Conservation (phyloP, 2,329 filamentous ascomycete species). For the Chrysoporthe deuterocubensis region DNA sequence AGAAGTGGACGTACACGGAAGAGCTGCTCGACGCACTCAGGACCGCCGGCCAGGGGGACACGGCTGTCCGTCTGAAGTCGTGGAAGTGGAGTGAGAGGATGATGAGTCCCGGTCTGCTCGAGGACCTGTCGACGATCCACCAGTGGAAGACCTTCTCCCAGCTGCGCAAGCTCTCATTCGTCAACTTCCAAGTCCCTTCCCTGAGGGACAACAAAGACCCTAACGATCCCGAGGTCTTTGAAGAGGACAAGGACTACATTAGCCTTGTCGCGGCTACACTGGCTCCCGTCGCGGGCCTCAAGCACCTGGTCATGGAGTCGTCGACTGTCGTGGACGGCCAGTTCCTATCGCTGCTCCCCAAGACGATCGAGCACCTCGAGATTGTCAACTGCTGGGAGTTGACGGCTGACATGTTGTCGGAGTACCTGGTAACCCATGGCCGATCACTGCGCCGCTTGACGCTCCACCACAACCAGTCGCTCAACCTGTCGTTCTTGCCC, state of each 20-base stretch:
- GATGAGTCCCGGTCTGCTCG: slow-evolving; percentile 49
- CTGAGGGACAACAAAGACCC: slow-evolving; percentile 43
- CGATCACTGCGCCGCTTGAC: slow-evolving; percentile 67
- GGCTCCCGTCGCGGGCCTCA: slow-evolving; percentile 62
- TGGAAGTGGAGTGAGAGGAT: slow-evolving; percentile 67
- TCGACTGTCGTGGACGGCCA: slow-evolving; percentile 72
- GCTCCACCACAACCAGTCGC: slow-evolving; percentile 77
- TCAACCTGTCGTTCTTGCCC: slow-evolving; percentile 76
- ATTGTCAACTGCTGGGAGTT: slow-evolving; percentile 81
- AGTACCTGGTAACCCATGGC: slow-evolving; percentile 71
- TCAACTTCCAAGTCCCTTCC: slow-evolving; percentile 65
- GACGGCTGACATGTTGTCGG: slow-evolving; percentile 65
- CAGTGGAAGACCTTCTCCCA: slow-evolving; percentile 57
- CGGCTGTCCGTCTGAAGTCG: slow-evolving; percentile 47
- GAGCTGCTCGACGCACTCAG: slow-evolving; percentile 68
- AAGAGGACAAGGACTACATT: slow-evolving; percentile 38
- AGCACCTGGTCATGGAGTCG: slow-evolving; percentile 72
- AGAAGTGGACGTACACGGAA: slow-evolving; percentile 72
- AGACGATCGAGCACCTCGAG: slow-evolving; percentile 67
- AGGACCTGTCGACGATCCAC: slow-evolving; percentile 59
- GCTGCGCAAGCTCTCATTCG: slow-evolving; percentile 61
- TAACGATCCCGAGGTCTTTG: slow-evolving; percentile 46
- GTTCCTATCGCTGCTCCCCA: slow-evolving; percentile 71
- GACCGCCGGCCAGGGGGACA: slow-evolving; percentile 43
- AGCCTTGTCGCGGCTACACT: slow-evolving; percentile 51